phyloP scores from a whole-genome alignment of 768 basidiomycete species.

The Agaricus blazei region DNA sequence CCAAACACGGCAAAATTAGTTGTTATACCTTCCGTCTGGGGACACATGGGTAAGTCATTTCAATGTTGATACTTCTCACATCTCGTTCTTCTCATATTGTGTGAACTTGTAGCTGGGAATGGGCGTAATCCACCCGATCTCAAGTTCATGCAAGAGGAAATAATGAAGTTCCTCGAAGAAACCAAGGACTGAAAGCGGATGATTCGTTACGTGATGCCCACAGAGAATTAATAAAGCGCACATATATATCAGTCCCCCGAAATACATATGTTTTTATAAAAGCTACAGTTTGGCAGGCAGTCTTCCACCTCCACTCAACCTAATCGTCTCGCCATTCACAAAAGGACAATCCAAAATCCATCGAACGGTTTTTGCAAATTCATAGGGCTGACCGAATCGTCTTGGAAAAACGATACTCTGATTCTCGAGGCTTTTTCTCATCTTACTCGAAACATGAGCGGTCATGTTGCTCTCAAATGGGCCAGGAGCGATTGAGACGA shows the following conservation, averaged over 20 bases:
- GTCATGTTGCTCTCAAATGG: conserved; percentile 46
- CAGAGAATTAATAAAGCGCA: not conserved
- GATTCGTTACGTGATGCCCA: not conserved
- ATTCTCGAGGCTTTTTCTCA: conserved; percentile 31
- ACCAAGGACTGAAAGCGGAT: not conserved
- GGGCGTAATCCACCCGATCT: conserved; percentile 33
- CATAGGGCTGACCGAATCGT: conserved; percentile 41
- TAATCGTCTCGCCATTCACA: conserved; percentile 50
- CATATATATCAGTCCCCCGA: not conserved
- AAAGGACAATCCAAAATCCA: conserved; percentile 48
- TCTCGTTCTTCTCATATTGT: not conserved
- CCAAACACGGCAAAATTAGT: conserved; percentile 37
- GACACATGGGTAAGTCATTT: conserved; percentile 43
- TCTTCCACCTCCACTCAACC: conserved; percentile 39
- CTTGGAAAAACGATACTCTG: conserved; percentile 38
- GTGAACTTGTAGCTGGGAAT: conserved; percentile 32
- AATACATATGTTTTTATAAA: not conserved
- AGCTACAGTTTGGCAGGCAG: conserved; percentile 31
- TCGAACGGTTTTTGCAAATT: conserved; percentile 46
- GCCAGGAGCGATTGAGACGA: conserved; percentile 52
- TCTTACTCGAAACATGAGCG: conserved; percentile 28
- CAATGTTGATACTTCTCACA: not conserved
- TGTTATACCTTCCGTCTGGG: conserved; percentile 54
- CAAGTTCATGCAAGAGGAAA: conserved; percentile 35
- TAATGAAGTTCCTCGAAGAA: conserved; percentile 42